phyloP scores from a whole-genome alignment of 192 early-diverging fungal genomes.

The Haplosporangium gracile region DNA sequence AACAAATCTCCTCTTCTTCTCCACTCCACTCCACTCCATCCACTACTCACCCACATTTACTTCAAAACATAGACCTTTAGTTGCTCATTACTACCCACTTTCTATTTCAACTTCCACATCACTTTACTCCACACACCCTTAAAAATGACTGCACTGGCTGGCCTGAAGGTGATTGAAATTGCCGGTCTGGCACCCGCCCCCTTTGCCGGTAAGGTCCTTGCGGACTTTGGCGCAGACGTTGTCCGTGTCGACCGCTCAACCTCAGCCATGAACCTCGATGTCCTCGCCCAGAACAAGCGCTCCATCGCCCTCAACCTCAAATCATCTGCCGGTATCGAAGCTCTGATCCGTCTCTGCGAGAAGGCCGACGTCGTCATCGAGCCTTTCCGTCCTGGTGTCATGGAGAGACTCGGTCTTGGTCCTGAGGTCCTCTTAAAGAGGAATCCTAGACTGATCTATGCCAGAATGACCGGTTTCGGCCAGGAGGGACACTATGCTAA shows the following conservation, averaged over 20 bases:
- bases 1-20: background rate
- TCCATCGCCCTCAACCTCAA: conserved; percentile 76
- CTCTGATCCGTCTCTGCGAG: conserved; percentile 58
- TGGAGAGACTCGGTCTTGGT: conserved; percentile 76
- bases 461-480: conserved; percentile 78
- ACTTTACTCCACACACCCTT: background rate
- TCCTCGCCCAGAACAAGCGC: conserved; percentile 69
- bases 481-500: conserved; percentile 65
- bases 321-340: conserved; percentile 57
- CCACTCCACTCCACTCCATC: background rate
- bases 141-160: conserved; percentile 49
- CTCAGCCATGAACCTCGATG: conserved; percentile 53
- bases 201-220: conserved; percentile 75
- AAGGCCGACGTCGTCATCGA: conserved; percentile 74
- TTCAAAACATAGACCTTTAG: background rate
- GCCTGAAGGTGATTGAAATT: conserved; percentile 73
- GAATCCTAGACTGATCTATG: conserved; percentile 72
- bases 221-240: conserved; percentile 78
- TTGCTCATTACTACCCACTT: background rate
- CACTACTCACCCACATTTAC: background rate
- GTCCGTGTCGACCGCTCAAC: conserved; percentile 71
- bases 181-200: conserved; percentile 78
- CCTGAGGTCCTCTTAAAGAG: conserved; percentile 66
- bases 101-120: background rate
- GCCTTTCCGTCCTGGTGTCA: conserved; percentile 77